Base-by-base conservation (phyloP, 2,329 filamentous ascomycete species). In the Penicillium psychrosexuale region DNA sequence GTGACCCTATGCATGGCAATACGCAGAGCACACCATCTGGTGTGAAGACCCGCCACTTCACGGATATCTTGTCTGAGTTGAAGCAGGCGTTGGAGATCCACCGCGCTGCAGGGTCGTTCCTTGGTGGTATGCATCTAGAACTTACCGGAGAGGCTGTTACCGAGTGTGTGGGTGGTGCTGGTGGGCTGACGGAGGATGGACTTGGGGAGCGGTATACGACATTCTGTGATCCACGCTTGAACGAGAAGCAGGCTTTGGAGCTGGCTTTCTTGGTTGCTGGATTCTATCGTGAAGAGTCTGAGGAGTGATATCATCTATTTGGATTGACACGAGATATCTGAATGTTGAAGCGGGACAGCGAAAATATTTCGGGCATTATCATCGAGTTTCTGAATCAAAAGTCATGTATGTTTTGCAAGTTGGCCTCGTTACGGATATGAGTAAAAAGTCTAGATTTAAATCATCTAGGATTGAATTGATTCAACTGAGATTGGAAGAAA, bases 241-340 rank as follows among this genome's bases (percentile, higher is more conserved):
- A 99, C 69, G 94, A 97, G 81, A 97, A 97, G 78, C 94, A 99
- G 78, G 92, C 94, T 0, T 81, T 99, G 13, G 94, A 99, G 78
- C 75, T 97, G 71, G 92, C 94, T 0, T 99, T 99, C 73, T 75
- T 97, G 67, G 87, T 99, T 45, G 94, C 94, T 0, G 91, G 91
- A 5, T 89, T 92, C 68, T 94, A 85, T 66, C 75, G 83, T 12
- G 78, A 80, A 42, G 76, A 79, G 56, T 65, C 69, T 37, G 69
- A 69, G 44, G 49, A 52, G 19, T 63, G 28, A 53, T 24, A 8
- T 22, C 4, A 7, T 17, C 9, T 1, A 2, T 39, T 46, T n/a
- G 2, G 1, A 28, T 11, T 22, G 15, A n/a, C 19, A 49, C 9
- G 17, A 17, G 13, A 9, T 47, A 37, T 31, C 3, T 17, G 42